These are phyloP conservation scores for Draba incana DNA, from an alignment of 345 rosid genomes.

Conservation along the genomic window DNA sequence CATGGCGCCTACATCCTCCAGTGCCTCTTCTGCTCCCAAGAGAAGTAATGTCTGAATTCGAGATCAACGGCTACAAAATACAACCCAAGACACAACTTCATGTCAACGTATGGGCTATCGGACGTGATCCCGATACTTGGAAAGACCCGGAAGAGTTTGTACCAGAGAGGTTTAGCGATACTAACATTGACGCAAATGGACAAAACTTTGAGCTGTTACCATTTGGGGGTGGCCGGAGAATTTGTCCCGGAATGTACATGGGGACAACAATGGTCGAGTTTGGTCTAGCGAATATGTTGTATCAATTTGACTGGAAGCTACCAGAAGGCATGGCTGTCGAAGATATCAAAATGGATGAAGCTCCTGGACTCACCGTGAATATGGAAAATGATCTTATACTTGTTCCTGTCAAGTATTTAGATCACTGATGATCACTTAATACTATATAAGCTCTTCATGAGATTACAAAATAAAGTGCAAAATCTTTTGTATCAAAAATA, in stretches of 20 bases:
- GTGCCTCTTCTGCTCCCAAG: slow-evolving; percentile 49
- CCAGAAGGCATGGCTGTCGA: slow-evolving; percentile 35
- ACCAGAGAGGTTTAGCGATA: slow-evolving; percentile 33
- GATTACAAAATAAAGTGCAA: neutral
- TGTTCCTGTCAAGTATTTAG: slow-evolving; percentile 38
- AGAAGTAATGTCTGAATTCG: slow-evolving; percentile 46
- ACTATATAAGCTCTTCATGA: neutral
- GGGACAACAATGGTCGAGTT: slow-evolving; percentile 45
- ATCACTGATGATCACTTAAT: slow-evolving; percentile 3
- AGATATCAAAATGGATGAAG: slow-evolving; percentile 51
- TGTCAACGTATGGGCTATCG: slow-evolving; percentile 59
- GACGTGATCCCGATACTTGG: slow-evolving; percentile 47
- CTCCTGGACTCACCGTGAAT: slow-evolving; percentile 38
- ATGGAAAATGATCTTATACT: slow-evolving; percentile 42
- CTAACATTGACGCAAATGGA: slow-evolving; percentile 42
- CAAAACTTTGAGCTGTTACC: slow-evolving; percentile 31
- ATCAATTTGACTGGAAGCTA: slow-evolving; percentile 49
- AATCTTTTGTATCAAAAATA: neutral
- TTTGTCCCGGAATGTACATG: slow-evolving; percentile 37
- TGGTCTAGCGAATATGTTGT: slow-evolving; percentile 47
- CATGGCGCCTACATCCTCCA: slow-evolving; percentile 58
- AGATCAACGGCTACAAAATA: slow-evolving; percentile 44
- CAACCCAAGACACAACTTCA: slow-evolving; percentile 43
- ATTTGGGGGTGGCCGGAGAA: slow-evolving; percentile 32
- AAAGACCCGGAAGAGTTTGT: slow-evolving; percentile 34